Base-by-base conservation (phyloP, 2,329 filamentous ascomycete genomes). In the Trichocomaceae sp. region DNA sequence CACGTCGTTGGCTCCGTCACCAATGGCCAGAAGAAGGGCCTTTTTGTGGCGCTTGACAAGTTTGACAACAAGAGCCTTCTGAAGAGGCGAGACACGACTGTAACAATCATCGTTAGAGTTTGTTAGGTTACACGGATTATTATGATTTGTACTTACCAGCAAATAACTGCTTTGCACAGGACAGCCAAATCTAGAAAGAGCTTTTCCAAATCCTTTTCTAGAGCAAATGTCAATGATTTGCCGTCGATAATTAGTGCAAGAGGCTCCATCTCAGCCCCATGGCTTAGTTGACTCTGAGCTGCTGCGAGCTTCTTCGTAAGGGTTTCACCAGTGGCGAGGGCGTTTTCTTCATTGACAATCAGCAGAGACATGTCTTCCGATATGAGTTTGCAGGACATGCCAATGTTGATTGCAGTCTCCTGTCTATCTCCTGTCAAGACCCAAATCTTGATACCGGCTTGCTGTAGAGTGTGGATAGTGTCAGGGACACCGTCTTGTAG, bases 361-460 rank as follows among this genome's bases (percentile, higher is more conserved):
- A 99, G 77, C 10, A 99, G 80, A 66, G 93, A 96, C 93, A 99
- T 99, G 64, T 99, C 95, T 72, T 99, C 93, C 62, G 90, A 96
- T 58, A 99, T 89, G 49, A 99, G 81, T 75, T 97, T 97, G 75
- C 93, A 99, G 70, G 90, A 96, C 93, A 99, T 99, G 60, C 95
- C 93, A 62, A 99, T 99, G 71, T 99, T 99, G 81, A 99, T 99
- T 55, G 93, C 93, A 26, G 93, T 99, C 73, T 99, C 93, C 73
- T 99, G 95, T 64, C 93, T 84, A 77, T 99, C 93, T 64, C 93
- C 93, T 39, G 93, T 99, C 71, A 99, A 74, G 19, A 99, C 93
- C 93, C 93, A 99, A 54, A 99, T 86, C 74, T 99, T 99, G 78
- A 99, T 97, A 52, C 91, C 92, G 22, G 95, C 93, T 60, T 91